Evolutionary conservation across 2,329 filamentous ascomycete genomes (phyloP), one percentile per base, ranked within the genome.

Genomic region (Neoarthrinium moseri): DNA sequence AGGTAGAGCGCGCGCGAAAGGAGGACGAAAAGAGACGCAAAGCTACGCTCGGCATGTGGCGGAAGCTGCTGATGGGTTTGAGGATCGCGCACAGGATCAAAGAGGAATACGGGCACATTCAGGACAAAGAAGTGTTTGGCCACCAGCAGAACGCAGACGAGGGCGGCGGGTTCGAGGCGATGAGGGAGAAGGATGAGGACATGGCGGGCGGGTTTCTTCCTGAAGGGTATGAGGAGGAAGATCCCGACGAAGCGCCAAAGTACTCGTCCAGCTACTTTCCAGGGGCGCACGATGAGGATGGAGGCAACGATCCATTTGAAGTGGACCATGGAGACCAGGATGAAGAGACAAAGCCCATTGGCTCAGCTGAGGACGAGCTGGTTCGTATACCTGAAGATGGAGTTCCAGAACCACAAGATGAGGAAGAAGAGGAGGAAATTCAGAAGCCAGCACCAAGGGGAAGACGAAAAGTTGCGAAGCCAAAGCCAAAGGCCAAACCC

Each of bases 21-120:
- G 91, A 95, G 60, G 85, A 94, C 49, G 86, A 87, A 49, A 96
- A 96, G 68, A 78, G 87, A 6, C 81, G 86, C 42, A 91, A 87
- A 51, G 75, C 80, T 11, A 84, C 87, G 1, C 62, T 97, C 36
- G 79, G 78, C 1, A 80, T 83, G 54, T 99, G 94, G 94, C 81
- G 88, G 47, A 95, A 88, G 65, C 89, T 96, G 56, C 67, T 95
- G 12, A 88, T 91, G 74, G 91, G 91, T 0, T 62, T 96, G 67
- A 78, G 90, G 3, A 94, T 97, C 47, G 77, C 89, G 17, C 79
- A 94, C 62, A 78, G 90, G 39, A 85, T 95, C 32, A 76, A 76
- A 32, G 77, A 83, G 45, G 88, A 95, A 50, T 95, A 95, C 62
- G 88, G 87, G 1, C 77, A 83, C 29, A 70, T 79, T 4, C 70